phyloP scores from a whole-genome alignment of 2,329 filamentous ascomycete genomes.

The Lecanicillium sp. region DNA sequence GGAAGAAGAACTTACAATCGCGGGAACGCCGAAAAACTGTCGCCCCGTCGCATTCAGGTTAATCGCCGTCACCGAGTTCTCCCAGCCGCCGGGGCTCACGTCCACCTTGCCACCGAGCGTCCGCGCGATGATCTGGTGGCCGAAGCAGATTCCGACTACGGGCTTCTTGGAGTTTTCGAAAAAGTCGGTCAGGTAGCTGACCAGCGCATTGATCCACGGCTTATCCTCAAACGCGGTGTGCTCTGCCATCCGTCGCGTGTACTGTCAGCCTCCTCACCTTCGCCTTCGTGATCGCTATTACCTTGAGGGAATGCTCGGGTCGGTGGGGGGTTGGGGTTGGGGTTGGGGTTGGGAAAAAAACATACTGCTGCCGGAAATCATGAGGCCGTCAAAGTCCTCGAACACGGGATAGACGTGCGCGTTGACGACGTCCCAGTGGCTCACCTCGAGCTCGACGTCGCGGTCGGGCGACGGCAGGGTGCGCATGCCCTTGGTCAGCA shows the following conservation, averaged over 20 bases:
- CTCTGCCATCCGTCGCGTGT: too few relatives aligned
- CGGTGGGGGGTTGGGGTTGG: background rate
- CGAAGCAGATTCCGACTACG: conserved; percentile 42
- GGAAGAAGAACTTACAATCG: conserved; percentile 23
- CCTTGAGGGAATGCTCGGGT: too few relatives aligned
- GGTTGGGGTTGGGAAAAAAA: background rate
- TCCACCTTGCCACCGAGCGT: conserved; percentile 34
- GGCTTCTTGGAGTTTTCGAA: conserved; percentile 25
- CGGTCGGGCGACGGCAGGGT: conserved; percentile 17
- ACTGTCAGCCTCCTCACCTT: too few relatives aligned
- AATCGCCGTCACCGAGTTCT: conserved; percentile 38
- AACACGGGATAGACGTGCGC: conserved; percentile 23
- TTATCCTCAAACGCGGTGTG: conserved; percentile 38
- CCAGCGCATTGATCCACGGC: conserved; percentile 38
- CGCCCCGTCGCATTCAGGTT: conserved; percentile 34
- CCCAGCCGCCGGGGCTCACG: conserved; percentile 37
- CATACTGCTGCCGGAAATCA: conserved; percentile 30
- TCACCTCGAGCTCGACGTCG: conserved; percentile 21
- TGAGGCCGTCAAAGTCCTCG: conserved; percentile 25
- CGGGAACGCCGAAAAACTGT: conserved; percentile 32
- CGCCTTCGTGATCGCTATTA: too few relatives aligned
- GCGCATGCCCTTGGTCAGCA: conserved; percentile 23
- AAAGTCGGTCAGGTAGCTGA: conserved; percentile 31
- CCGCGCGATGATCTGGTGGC: conserved; percentile 42
- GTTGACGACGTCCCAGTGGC: conserved; percentile 26